These are phyloP conservation scores for Fusarium verticillioides DNA, from an alignment of 2,329 filamentous ascomycete species.

Conservation along the genomic window DNA sequence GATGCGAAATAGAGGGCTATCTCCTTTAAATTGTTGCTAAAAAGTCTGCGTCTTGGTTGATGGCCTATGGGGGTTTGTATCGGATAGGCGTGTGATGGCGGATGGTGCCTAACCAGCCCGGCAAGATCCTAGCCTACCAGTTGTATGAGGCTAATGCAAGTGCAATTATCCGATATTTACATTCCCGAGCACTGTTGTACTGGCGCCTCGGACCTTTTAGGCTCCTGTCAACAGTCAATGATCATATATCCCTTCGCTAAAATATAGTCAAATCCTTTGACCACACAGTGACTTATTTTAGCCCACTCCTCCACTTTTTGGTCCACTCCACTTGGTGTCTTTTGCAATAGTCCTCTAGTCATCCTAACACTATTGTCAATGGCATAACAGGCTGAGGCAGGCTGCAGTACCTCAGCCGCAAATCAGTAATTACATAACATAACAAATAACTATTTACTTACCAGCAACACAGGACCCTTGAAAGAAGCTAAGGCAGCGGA, in stretches of 20 bases:
- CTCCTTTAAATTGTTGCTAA: not conserved
- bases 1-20: fast-evolving
- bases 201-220: not conserved
- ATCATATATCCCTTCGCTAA: not conserved
- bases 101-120: not conserved
- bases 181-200: not conserved
- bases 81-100: not conserved
- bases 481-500: not conserved
- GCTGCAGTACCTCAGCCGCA: not conserved
- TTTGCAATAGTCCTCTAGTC: not conserved
- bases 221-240: not conserved
- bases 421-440: not conserved
- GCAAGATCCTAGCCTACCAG: not conserved
- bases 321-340: not conserved
- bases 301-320: not conserved
- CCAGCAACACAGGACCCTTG: not conserved
- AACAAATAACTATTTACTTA: not conserved
- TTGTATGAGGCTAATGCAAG: not conserved
- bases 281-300: not conserved
- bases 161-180: not conserved
- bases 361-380: not conserved
- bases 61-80: not conserved
- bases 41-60: not conserved
- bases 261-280: not conserved
- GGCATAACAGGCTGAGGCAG: not conserved